Percentiles rank a stretch among this genome's conserved stretches.
phyloP scores from a whole-genome alignment of 176 grass and related monocot genomes.

The Oropetium thomaeum region DNA sequence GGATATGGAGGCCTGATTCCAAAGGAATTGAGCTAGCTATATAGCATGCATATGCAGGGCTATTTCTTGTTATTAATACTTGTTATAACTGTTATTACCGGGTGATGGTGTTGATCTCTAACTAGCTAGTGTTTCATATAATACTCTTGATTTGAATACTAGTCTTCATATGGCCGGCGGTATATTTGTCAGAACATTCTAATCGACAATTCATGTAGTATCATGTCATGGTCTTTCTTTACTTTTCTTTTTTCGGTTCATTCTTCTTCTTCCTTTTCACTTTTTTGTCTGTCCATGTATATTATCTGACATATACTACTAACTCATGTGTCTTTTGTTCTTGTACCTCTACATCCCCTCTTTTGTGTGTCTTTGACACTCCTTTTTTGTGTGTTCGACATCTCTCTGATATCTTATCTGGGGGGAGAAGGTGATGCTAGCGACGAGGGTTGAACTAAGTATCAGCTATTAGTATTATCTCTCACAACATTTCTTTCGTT shows the following conservation, averaged over 20 bases:
- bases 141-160: not conserved
- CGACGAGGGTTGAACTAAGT: too few species aligned
- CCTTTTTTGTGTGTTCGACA: not conserved
- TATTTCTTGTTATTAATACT: slow-evolving; percentile 13
- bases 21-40: slow-evolving; percentile 46
- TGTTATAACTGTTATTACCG: slow-evolving; percentile 2
- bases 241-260: not conserved
- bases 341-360: not conserved
- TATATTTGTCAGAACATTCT: slow-evolving; percentile 26
- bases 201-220: slow-evolving; percentile 7
- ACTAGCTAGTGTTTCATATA: slow-evolving; percentile 8
- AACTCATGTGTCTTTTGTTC: not conserved
- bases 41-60: not conserved
- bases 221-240: slow-evolving; percentile 17
- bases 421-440: too few species aligned
- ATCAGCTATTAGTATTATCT: too few species aligned
- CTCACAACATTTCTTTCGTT: too few species aligned
- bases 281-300: not conserved
- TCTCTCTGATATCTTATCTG: too few species aligned
- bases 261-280: slow-evolving; percentile 11
- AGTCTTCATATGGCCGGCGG: not conserved
- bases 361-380: not conserved
- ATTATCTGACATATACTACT: not conserved
- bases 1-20: slow-evolving; percentile 39
- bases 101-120: slow-evolving; percentile 15